Percentiles rank a stretch among this genome's conserved stretches.
These are phyloP conservation scores for Acer negundo DNA, from an alignment of 345 rosid genomes.

Conservation along the genomic window DNA sequence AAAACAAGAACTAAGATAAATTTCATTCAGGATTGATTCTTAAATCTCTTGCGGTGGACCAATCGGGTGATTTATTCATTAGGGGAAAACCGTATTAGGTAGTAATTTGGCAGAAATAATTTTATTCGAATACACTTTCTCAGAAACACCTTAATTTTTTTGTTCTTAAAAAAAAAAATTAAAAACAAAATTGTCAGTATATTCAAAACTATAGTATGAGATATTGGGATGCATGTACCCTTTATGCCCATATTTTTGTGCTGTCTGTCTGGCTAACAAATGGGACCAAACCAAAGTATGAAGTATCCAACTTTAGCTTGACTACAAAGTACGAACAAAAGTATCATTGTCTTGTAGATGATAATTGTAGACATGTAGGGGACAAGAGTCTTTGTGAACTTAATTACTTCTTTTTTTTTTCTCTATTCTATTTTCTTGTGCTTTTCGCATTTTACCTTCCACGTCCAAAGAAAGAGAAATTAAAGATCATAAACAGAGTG, in stretches of 20 bases:
- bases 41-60: too few relatives aligned
- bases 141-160: not conserved
- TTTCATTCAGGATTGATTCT: not conserved
- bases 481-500: not conserved
- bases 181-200: too few relatives aligned
- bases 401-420: not conserved
- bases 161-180: too few relatives aligned
- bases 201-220: too few relatives aligned
- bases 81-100: too few relatives aligned
- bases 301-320: slow-evolving; percentile 20
- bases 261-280: slow-evolving; percentile 21
- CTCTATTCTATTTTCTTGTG: not conserved
- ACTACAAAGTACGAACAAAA: slow-evolving; percentile 17
- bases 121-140: too few relatives aligned
- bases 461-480: not conserved
- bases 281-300: slow-evolving; percentile 13
- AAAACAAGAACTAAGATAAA: too few relatives aligned
- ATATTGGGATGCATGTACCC: not conserved
- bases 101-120: too few relatives aligned
- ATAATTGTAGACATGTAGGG: slow-evolving; percentile 22
- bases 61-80: too few relatives aligned
- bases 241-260: slow-evolving; percentile 26
- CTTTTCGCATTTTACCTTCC: not conserved
- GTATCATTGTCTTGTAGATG: slow-evolving; percentile 5
- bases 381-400: slow-evolving; percentile 7